phyloP scores from a whole-genome alignment of 1,284 basidiomycete species.

The Moniliella sp. region DNA sequence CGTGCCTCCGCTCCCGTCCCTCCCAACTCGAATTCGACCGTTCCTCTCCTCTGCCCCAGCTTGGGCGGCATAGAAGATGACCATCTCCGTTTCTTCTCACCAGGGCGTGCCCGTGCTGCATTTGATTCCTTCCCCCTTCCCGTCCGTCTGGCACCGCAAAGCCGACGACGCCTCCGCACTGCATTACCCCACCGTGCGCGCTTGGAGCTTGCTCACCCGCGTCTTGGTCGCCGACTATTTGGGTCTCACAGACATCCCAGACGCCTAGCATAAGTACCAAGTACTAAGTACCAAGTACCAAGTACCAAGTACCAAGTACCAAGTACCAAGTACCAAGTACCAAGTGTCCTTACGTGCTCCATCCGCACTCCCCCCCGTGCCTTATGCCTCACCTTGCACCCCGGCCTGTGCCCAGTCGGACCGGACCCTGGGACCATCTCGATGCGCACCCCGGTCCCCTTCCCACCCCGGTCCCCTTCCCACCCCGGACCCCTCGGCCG shows the following conservation, averaged over 20 bases:
- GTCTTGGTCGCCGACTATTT: constrained; percentile 79
- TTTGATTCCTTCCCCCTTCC: constrained; percentile 72
- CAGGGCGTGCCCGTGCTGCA: constrained; percentile 71
- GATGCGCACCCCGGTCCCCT: no score
- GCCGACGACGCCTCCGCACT: constrained; percentile 65
- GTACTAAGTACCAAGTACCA: no score
- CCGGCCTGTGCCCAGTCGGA: no score
- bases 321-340: no score
- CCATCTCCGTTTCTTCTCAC: constrained; percentile 65
- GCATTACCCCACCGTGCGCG: constrained; percentile 60
- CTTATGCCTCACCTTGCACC: no score
- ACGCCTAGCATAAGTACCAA: no score
- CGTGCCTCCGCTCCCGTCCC: not conserved
- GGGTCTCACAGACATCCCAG: constrained; percentile 38
- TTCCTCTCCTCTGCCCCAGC: constrained; percentile 6
- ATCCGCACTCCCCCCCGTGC: no score
- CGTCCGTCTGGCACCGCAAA: constrained; percentile 58
- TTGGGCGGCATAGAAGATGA: constrained; percentile 70
- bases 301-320: no score
- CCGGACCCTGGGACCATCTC: no score
- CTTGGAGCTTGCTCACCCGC: constrained; percentile 61
- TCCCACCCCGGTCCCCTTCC: no score
- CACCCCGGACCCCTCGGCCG: no score
- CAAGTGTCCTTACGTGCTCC: no score
- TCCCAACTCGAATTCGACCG: not conserved